Base-by-base conservation (phyloP, 805 yeast species). In the Gaillardinia entomophila region DNA sequence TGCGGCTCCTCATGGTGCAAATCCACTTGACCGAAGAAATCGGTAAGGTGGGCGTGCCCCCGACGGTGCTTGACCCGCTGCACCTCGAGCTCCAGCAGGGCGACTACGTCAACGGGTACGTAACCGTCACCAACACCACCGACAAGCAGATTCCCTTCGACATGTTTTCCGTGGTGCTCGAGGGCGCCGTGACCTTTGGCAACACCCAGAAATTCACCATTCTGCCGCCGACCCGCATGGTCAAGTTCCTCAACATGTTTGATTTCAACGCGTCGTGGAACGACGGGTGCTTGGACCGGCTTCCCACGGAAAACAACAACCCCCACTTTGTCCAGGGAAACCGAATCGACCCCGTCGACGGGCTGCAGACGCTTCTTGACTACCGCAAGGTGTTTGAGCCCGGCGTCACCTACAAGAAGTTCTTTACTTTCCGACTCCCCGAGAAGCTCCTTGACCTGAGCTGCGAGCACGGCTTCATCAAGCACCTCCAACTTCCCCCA, bases 201-300 rank as follows among this genome's bases (percentile, higher is more conserved):
- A 42, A 41, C 23, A 41, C 33, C 29, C 22, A 46, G 46, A n/a
- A 48, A 41, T 31, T 34, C 31, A 31, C 27, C 12, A 40, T 49
- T 19, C 45, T 43, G 29, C 40, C 35, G 6, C 53, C 48, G 8
- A 32, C 50, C 6, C 45, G 45, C 16, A 36, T 62, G 12, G 38
- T 38, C 12, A 49, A 54, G 31, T 60, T 60, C 35, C 42, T 64
- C 29, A 57, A 53, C 29, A 62, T 64, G 71, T 62, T 57, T 42
- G 71, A 64, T 35, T 62, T 61, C 40, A 56, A 55, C 29, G 71
- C 68, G 1, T 58, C 63, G 12, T 64, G 68, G 67, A 60, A 54
- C 37, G 61, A 54, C 38, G 62, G 55, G 0, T 42, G 35, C 28
- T 38, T 62, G 12, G 60, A 59, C 41, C 36, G 68, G 16, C 48